Evolutionary conservation across 2,329 filamentous ascomycete genomes (phyloP), one percentile per base, ranked within the genome.

Genomic region (Xylaria sp.): DNA sequence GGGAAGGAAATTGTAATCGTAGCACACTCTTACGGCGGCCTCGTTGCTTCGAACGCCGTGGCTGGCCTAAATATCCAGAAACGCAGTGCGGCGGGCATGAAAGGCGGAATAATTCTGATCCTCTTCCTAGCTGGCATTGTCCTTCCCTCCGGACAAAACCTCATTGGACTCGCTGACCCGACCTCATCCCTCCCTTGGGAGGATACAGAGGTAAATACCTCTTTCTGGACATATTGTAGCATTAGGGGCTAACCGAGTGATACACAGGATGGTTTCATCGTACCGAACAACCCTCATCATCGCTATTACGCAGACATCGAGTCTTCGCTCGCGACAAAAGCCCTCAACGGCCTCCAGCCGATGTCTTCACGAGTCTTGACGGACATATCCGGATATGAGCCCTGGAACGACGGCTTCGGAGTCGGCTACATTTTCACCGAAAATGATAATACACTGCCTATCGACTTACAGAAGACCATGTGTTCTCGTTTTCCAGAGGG

Each of bases 401-500:
- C 70, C 0, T 70, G 68, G 63, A 58, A 67, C n/a, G 15, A 67
- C 0, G 64, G 48, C 20, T 67, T 72, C 63, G 52, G 65, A 9
- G 68, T 72, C 46, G 70, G 70, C 4, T 72, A 67, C 37, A 60
- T 72, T 34, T 70, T 70, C 52, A 63, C 67, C 2, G 67, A 70
- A 39, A 28, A 65, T 13, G 70, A 72, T 41, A 54, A 59, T 12
- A 39, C 46, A 10, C 20, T 70, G 9, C 50, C 44, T 12, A 37
- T 70, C 1, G 44, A 23, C 9, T 34, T 12, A 12, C 70, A 72
- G 64, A 64, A 65, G 28, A 20, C 28, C 7, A 62, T 70, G 52
- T 54, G 44, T 20, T 52, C 67, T n/a, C 46, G 44, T 34, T 70
- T 72, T 44, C 67, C 70, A 2, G 46, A 57, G 8, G 67, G 55